Conservation (phyloP, 805 yeast species). For the Ogataea minuta region DNA sequence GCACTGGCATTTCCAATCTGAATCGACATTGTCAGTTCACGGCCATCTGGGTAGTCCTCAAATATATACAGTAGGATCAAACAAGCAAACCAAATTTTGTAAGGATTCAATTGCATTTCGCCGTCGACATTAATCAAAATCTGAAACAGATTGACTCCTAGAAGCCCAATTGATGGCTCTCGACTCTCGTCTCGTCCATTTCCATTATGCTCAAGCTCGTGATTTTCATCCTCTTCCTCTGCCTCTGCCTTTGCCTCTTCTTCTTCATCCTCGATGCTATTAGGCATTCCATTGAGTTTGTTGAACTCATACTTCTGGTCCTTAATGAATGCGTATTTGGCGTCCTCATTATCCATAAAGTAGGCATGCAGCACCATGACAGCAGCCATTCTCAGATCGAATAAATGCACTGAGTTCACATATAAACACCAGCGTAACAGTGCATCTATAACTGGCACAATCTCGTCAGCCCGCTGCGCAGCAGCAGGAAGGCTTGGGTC, state of each 20-base stretch:
- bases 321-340: slow-evolving; percentile 58
- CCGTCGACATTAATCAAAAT: slow-evolving; percentile 76
- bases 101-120: slow-evolving; percentile 75
- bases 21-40: slow-evolving; percentile 47
- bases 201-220: no score
- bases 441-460: slow-evolving; percentile 71
- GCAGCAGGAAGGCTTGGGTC: slow-evolving; percentile 53
- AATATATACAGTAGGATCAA: slow-evolving; percentile 62
- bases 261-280: slow-evolving; percentile 14
- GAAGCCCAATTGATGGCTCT: slow-evolving; percentile 26
- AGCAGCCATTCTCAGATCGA: slow-evolving; percentile 78
- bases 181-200: slow-evolving; percentile 1
- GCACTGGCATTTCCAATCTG: slow-evolving; percentile 55
- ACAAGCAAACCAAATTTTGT: slow-evolving; percentile 80
- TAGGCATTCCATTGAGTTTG: slow-evolving; percentile 24
- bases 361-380: slow-evolving; percentile 64
- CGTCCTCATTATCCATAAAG: slow-evolving; percentile 59
- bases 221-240: neutral
- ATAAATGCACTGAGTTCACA: slow-evolving; percentile 78
- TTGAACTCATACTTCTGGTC: slow-evolving; percentile 58
- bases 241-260: slow-evolving; percentile 1
- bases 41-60: slow-evolving; percentile 50
- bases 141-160: slow-evolving; percentile 63
- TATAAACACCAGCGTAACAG: slow-evolving; percentile 79
- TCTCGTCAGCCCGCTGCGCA: slow-evolving; percentile 32